Conservation (phyloP, 768 basidiomycete genomes). For the Xerocomellus chrysenteron region DNA sequence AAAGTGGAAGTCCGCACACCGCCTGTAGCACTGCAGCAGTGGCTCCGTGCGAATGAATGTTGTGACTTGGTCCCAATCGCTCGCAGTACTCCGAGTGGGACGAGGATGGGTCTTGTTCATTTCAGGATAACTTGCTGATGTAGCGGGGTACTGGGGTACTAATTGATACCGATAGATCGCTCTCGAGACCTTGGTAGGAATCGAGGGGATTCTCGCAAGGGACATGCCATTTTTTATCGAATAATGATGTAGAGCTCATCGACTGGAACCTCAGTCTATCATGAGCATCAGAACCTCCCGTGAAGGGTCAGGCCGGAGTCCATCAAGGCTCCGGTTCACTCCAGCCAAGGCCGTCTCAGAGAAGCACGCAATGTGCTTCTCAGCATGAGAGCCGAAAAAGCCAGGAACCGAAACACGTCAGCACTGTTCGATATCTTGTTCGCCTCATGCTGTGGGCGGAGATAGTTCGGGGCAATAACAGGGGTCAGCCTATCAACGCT, state of each 20-base stretch:
- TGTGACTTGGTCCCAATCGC: neutral
- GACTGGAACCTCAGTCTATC: neutral
- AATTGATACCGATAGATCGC: neutral
- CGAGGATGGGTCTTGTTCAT: neutral
- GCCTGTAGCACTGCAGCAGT: neutral
- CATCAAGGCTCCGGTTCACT: neutral
- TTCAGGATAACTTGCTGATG: neutral
- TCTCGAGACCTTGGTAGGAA: too few species aligned
- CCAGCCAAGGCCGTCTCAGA: neutral
- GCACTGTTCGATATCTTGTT: neutral
- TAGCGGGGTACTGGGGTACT: neutral
- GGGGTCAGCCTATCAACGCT: neutral
- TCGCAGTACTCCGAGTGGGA: neutral
- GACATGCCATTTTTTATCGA: too few species aligned
- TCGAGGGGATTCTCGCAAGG: neutral
- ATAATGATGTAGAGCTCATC: neutral
- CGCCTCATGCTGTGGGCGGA: neutral
- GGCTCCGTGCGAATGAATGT: slow-evolving; percentile 7
- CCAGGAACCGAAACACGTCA: neutral
- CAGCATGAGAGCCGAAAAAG: neutral
- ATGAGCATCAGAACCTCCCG: neutral
- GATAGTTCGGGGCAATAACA: too few species aligned
- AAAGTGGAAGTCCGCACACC: slow-evolving; percentile 2
- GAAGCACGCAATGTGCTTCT: neutral
- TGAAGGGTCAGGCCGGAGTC: neutral